These are phyloP conservation scores for Neospora caninum DNA, from an alignment of 169 alveolate species.

Conservation along the genomic window DNA sequence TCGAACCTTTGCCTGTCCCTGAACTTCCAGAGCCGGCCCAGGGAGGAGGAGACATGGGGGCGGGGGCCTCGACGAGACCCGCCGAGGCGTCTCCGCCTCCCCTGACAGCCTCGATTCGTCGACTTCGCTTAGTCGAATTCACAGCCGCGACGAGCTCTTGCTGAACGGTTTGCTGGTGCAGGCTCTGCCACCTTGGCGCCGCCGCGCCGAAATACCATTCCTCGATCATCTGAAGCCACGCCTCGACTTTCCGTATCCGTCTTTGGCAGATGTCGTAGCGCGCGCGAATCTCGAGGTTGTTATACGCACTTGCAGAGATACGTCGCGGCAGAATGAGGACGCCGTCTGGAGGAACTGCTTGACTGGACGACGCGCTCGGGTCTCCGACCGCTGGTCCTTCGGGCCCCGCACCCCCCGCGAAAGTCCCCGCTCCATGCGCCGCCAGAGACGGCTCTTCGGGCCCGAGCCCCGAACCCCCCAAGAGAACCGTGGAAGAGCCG, in stretches of 20 bases:
- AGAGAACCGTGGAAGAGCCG: neutral
- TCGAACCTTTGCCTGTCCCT: neutral
- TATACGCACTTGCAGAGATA: neutral
- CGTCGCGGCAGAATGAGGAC: conserved; percentile 24
- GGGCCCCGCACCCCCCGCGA: neutral
- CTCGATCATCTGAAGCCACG: conserved; percentile 71
- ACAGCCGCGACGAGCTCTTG: conserved; percentile 3
- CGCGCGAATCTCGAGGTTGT: conserved; percentile 40
- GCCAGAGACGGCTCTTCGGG: neutral
- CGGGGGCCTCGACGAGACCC: conserved; percentile 46
- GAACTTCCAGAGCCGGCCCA: neutral
- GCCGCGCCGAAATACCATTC: conserved; percentile 70
- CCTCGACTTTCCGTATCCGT: conserved; percentile 69
- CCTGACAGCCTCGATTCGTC: conserved; percentile 26
- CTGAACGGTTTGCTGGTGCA: conserved; percentile 27
- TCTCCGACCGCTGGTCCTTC: neutral
- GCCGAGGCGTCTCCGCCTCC: conserved; percentile 49
- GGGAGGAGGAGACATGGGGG: neutral
- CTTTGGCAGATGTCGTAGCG: conserved; percentile 58
- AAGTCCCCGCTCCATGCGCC: neutral
- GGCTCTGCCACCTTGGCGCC: conserved; percentile 28
- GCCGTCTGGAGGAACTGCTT: neutral
- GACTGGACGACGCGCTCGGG: neutral
- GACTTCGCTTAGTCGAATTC: neutral
- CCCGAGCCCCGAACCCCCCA: neutral